These are phyloP conservation scores for Streptanthus diversifolius DNA, from an alignment of 345 rosid species.

Conservation along the genomic window DNA sequence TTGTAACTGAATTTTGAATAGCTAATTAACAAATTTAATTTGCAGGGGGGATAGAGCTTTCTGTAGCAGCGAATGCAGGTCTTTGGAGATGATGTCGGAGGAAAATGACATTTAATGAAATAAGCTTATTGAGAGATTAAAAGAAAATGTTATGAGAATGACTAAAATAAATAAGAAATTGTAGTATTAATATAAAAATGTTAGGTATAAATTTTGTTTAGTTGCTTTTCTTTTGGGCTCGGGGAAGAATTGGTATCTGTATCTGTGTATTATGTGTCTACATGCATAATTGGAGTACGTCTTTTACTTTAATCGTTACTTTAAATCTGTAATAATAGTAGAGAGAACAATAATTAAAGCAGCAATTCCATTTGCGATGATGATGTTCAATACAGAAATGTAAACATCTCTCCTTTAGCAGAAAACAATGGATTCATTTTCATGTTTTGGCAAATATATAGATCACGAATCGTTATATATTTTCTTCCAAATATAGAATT, in stretches of 20 bases:
- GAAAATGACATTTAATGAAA: slow-evolving; percentile 25
- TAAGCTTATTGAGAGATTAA: background rate
- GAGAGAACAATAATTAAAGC: background rate
- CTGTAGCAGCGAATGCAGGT: slow-evolving; percentile 84
- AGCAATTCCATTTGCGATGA: background rate
- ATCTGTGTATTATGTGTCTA: slow-evolving; percentile 26
- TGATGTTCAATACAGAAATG: background rate
- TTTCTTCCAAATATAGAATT: no score
- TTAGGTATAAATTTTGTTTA: slow-evolving; percentile 27
- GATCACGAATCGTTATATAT: no score
- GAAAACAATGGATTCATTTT: no score
- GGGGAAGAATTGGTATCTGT: slow-evolving; percentile 17
- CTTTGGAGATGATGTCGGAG: slow-evolving; percentile 64
- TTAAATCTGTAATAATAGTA: background rate
- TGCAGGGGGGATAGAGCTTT: slow-evolving; percentile 89
- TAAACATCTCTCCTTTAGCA: no score
- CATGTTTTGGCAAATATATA: no score
- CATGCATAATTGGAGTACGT: slow-evolving; percentile 28
- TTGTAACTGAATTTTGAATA: background rate
- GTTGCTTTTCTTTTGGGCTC: background rate
- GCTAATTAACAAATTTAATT: background rate
- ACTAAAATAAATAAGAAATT: slow-evolving; percentile 13
- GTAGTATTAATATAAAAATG: background rate
- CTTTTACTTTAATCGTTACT: background rate
- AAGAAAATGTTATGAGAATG: slow-evolving; percentile 11